Evolutionary conservation across 2,329 filamentous ascomycete species (phyloP).

Genomic region (Aaosphaeria arxii): DNA sequence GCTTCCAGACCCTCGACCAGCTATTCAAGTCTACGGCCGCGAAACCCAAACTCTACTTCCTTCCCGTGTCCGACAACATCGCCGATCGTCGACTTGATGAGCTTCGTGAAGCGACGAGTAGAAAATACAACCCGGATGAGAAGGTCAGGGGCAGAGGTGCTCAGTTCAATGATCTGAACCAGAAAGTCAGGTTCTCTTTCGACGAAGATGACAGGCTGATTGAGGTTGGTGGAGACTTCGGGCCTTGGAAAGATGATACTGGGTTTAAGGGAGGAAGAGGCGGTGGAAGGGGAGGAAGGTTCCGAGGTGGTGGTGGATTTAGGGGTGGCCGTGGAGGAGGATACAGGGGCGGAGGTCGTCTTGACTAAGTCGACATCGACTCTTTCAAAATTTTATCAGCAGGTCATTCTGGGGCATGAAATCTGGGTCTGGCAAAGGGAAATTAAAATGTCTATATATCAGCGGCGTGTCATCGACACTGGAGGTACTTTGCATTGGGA

Average conservation of each 20-base stretch:
- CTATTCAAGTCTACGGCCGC: conserved; percentile 59
- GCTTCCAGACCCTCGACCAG: conserved; percentile 57
- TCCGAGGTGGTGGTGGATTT: conserved; percentile 6
- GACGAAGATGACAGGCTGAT: conserved; percentile 44
- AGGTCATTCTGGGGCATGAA: too few species aligned
- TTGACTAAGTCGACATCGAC: too few species aligned
- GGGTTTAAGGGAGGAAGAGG: conserved; percentile 1
- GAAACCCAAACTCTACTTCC: conserved; percentile 64
- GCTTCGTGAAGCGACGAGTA: conserved; percentile 47
- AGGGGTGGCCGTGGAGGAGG: conserved; percentile 10
- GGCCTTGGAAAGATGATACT: conserved; percentile 22
- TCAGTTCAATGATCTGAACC: conserved; percentile 28
- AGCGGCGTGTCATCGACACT: too few species aligned
- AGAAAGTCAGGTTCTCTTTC: conserved; percentile 42
- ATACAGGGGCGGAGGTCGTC: conserved; percentile 6
- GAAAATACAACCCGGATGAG: conserved; percentile 39
- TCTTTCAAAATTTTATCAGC: too few species aligned
- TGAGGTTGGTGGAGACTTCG: conserved; percentile 36
- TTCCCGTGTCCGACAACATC: conserved; percentile 63
- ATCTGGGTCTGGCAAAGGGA: too few species aligned
- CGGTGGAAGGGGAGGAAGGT: conserved; percentile 4
- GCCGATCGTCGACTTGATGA: conserved; percentile 63
- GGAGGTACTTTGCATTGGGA: too few species aligned
- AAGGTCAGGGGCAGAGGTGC: conserved; percentile 19
- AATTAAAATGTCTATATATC: too few species aligned